Percentiles rank a stretch among this genome's conserved stretches.
Conservation (phyloP, 148 eudicot species). For the Rhododendron kiyosumense region DNA sequence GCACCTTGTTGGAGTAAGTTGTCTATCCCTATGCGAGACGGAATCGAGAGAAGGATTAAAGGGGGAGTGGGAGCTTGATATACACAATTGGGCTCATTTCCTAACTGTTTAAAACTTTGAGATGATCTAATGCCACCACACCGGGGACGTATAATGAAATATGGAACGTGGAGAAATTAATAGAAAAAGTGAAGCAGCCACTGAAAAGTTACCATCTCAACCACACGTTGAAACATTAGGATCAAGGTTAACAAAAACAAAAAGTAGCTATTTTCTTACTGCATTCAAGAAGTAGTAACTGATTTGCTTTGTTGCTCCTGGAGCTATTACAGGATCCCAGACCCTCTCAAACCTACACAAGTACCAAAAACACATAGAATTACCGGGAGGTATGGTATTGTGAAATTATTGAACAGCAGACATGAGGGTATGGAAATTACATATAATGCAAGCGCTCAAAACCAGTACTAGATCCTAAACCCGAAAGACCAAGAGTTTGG, state of each 20-base stretch:
- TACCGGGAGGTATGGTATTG: not conserved
- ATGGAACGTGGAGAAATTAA: not conserved
- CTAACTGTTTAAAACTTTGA: not conserved
- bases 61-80: not conserved
- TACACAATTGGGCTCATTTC: not conserved
- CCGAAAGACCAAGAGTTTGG: constrained; percentile 81
- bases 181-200: not conserved
- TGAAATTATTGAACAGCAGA: not conserved
- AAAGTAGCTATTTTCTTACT: constrained; percentile 37
- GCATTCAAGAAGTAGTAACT: constrained; percentile 80
- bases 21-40: not conserved
- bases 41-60: not conserved
- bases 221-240: not conserved
- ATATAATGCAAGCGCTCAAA: constrained; percentile 91
- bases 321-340: constrained; percentile 84
- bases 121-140: not conserved
- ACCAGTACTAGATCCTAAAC: constrained; percentile 82
- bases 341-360: constrained; percentile 74
- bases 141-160: not conserved
- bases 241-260: not conserved
- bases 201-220: not conserved
- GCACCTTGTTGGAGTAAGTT: not conserved
- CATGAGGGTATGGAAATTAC: constrained; percentile 33
- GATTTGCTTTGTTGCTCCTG: constrained; percentile 68
- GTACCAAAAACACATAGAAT: not conserved